A percentile compares a stretch with the other conserved stretches of the same genome.
phyloP scores from a whole-genome alignment of 2,329 filamentous ascomycete genomes.

The Mycogone perniciosa region DNA sequence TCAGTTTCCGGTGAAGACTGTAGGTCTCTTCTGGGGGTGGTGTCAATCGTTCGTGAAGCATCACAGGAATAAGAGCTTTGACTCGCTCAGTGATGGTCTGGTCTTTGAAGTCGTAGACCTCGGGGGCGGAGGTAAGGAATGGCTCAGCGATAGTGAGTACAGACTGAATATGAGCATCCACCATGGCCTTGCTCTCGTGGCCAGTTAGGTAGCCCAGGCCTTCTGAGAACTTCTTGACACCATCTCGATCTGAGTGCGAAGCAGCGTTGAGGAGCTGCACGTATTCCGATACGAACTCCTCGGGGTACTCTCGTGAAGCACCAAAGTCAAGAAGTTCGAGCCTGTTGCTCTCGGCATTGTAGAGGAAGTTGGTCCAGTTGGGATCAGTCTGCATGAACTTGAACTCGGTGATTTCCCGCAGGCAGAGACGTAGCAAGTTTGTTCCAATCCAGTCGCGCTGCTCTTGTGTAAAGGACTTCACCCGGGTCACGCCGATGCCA shows the following conservation, averaged over 20 bases:
- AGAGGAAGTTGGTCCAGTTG: conserved; percentile 99
- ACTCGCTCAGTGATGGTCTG: conserved; percentile 97
- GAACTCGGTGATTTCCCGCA: conserved; percentile 91
- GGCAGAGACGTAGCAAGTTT: conserved; percentile 82
- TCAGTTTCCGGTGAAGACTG: conserved; percentile 87
- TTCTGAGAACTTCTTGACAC: conserved; percentile 62
- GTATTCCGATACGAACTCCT: conserved; percentile 73
- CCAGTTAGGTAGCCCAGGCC: conserved; percentile 88
- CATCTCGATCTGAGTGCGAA: conserved; percentile 57
- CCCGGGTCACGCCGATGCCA: conserved; percentile 78
- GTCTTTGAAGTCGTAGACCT: conserved; percentile 83
- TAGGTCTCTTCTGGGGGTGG: conserved; percentile 98
- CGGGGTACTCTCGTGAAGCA: conserved; percentile 78
- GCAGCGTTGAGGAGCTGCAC: conserved; percentile 75
- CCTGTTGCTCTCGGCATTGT: conserved; percentile 63
- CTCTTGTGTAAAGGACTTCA: conserved; percentile 66
- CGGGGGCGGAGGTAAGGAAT: conserved; percentile 68
- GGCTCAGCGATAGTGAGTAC: conserved; percentile 89
- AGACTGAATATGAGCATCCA: conserved; percentile 82
- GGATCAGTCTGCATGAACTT: conserved; percentile 98
- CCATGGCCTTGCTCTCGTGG: conserved; percentile 76
- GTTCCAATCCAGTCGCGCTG: conserved; percentile 96
- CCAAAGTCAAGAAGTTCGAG: conserved; percentile 95
- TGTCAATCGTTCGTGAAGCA: conserved; percentile 81
- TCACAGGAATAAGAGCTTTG: conserved; percentile 78